These are phyloP conservation scores for Botrytis pseudocinerea DNA, from an alignment of 2,329 filamentous ascomycete species.

Conservation along the genomic window DNA sequence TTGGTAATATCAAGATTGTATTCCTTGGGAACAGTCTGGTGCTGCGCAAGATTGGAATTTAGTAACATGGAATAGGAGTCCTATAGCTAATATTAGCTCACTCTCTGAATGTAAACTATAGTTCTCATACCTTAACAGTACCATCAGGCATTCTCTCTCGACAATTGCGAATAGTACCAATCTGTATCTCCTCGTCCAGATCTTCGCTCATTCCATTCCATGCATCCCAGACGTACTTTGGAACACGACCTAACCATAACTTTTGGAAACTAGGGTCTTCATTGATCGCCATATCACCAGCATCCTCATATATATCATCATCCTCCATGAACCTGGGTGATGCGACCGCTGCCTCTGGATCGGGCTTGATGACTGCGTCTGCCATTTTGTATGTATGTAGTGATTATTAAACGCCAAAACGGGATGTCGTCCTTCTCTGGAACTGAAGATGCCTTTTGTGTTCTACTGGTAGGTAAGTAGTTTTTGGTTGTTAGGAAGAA, in stretches of 20 bases:
- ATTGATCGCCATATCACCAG: slow-evolving; percentile 62
- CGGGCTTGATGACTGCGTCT: slow-evolving; percentile 49
- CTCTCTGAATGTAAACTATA: not conserved
- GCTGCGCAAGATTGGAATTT: slow-evolving; percentile 61
- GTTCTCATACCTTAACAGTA: slow-evolving; percentile 44
- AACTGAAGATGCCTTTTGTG: not conserved
- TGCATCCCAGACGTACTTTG: slow-evolving; percentile 76
- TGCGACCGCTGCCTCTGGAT: slow-evolving; percentile 47
- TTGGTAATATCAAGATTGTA: slow-evolving; percentile 77
- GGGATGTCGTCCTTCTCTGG: not conserved
- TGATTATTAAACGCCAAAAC: not conserved
- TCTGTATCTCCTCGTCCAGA: slow-evolving; percentile 77
- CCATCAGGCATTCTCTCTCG: slow-evolving; percentile 50
- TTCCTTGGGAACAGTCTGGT: slow-evolving; percentile 79
- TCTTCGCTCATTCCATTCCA: slow-evolving; percentile 66
- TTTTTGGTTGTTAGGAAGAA: not conserved
- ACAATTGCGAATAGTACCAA: slow-evolving; percentile 67
- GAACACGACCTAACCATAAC: slow-evolving; percentile 74
- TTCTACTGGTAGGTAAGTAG: not conserved
- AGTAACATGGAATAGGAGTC: slow-evolving; percentile 66
- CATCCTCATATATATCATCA: slow-evolving; percentile 71
- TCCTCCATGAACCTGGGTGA: slow-evolving; percentile 52
- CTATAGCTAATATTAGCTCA: slow-evolving; percentile 35
- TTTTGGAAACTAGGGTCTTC: slow-evolving; percentile 42
- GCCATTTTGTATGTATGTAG: slow-evolving; percentile 33